Conservation (phyloP, 2,329 filamentous ascomycete genomes). For the Penicillium sp. region DNA sequence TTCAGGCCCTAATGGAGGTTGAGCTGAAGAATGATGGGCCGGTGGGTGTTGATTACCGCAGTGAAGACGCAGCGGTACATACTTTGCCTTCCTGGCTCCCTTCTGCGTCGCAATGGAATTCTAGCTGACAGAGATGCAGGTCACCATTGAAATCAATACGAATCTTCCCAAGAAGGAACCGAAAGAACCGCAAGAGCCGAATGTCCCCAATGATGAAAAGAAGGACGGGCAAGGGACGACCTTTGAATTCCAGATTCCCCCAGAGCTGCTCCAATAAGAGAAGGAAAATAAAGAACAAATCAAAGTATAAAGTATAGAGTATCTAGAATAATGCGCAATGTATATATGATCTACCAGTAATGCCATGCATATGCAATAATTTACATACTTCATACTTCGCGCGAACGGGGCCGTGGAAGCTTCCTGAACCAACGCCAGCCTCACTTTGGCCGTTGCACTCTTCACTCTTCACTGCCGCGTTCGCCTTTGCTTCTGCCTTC, state of each 20-base stretch:
- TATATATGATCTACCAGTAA: background rate
- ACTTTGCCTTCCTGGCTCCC: slow-evolving; percentile 34
- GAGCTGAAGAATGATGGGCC: slow-evolving; percentile 84
- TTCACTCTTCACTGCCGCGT: slow-evolving; percentile 21
- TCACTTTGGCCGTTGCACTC: slow-evolving; percentile 18
- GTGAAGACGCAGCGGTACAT: slow-evolving; percentile 61
- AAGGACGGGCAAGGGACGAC: slow-evolving; percentile 8
- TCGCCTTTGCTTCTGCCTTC: slow-evolving; percentile 10
- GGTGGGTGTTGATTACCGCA: slow-evolving; percentile 66
- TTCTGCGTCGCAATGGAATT: slow-evolving; percentile 18
- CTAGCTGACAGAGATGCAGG: slow-evolving; percentile 32
- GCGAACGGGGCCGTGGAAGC: slow-evolving; percentile 45
- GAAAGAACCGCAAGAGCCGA: slow-evolving; percentile 21
- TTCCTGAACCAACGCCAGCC: slow-evolving; percentile 39
- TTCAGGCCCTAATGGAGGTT: slow-evolving; percentile 99
- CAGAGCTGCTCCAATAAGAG: slow-evolving; percentile 31
- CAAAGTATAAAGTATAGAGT: slow-evolving; percentile 12
- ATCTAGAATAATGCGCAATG: slow-evolving; percentile 7
- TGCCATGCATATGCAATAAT: too few relatives aligned
- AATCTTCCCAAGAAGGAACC: slow-evolving; percentile 46
- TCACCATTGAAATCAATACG: slow-evolving; percentile 53
- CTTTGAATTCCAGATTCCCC: slow-evolving; percentile 31
- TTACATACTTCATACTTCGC: slow-evolving; percentile 13
- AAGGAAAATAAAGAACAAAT: too few relatives aligned
- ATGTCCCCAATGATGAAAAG: slow-evolving; percentile 12